Conservation (phyloP, 2,329 filamentous ascomycete species). For the Neofusicoccum ribis region DNA sequence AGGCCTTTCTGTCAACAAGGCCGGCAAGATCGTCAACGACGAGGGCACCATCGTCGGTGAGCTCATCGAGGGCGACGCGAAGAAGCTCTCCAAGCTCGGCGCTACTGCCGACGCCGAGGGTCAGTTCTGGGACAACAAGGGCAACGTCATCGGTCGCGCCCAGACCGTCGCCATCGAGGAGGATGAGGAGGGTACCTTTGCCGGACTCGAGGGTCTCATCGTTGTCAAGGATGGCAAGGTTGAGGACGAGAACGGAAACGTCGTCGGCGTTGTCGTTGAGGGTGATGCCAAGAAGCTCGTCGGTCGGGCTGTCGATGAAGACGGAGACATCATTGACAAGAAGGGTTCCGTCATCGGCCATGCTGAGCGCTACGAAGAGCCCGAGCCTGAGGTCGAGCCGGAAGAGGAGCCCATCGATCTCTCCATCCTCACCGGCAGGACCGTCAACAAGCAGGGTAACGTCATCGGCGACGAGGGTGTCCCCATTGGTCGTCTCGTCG, state of each 20-base stretch:
- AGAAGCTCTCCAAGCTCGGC: slow-evolving; percentile 54
- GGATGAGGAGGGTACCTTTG: slow-evolving; percentile 49
- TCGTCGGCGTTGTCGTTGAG: slow-evolving; percentile 50
- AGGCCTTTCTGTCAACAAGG: slow-evolving; percentile 52
- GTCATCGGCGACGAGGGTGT: slow-evolving; percentile 53
- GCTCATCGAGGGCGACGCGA: slow-evolving; percentile 52
- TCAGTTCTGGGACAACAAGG: slow-evolving; percentile 57
- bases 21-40: slow-evolving; percentile 51
- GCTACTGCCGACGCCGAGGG: slow-evolving; percentile 47
- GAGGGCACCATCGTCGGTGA: slow-evolving; percentile 51
- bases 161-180: slow-evolving; percentile 50
- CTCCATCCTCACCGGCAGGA: slow-evolving; percentile 48
- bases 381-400: slow-evolving; percentile 56
- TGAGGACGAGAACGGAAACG: slow-evolving; percentile 53
- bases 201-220: slow-evolving; percentile 51
- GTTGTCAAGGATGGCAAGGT: slow-evolving; percentile 53
- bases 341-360: slow-evolving; percentile 54
- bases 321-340: slow-evolving; percentile 56
- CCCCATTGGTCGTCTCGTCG: slow-evolving; percentile 63
- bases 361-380: slow-evolving; percentile 61
- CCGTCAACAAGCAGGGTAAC: slow-evolving; percentile 52
- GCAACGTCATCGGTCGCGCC: slow-evolving; percentile 52
- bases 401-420: slow-evolving; percentile 44
- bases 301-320: slow-evolving; percentile 52
- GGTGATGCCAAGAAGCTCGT: slow-evolving; percentile 54